Conservation (phyloP, 2,329 filamentous ascomycete genomes). For the Pseudogymnoascus sp. region DNA sequence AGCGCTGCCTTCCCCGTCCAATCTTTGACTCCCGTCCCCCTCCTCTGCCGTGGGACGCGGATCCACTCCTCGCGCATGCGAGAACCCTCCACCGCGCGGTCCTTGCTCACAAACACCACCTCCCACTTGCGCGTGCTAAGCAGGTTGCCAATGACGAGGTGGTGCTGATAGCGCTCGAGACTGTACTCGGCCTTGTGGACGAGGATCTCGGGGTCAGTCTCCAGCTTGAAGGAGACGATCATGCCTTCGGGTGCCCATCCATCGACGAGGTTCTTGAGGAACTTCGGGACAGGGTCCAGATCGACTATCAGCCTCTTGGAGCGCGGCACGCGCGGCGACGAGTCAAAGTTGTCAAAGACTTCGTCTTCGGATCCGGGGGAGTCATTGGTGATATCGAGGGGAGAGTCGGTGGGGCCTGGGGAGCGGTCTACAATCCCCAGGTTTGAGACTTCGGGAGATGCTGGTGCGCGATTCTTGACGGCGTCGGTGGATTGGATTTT, state of each 20-base stretch:
- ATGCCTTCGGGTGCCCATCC: slow-evolving; percentile 92
- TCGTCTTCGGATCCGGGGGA: slow-evolving; percentile 37
- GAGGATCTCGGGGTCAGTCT: slow-evolving; percentile 81
- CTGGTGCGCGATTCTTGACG: slow-evolving; percentile 29
- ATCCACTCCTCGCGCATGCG: slow-evolving; percentile 26
- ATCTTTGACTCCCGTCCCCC: slow-evolving; percentile 32
- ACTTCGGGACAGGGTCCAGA: slow-evolving; percentile 93
- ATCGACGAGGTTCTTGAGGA: slow-evolving; percentile 90
- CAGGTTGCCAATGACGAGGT: slow-evolving; percentile 91
- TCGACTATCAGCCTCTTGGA: slow-evolving; percentile 72
- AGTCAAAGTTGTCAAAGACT: slow-evolving; percentile 57
- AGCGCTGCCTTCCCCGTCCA: slow-evolving; percentile 16
- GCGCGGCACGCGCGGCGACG: slow-evolving; percentile 48
- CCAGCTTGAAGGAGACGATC: slow-evolving; percentile 97
- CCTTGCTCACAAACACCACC: slow-evolving; percentile 69
- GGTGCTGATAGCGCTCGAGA: slow-evolving; percentile 83
- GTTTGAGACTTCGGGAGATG: slow-evolving; percentile 22
- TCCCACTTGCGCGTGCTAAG: slow-evolving; percentile 91
- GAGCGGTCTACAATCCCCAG: background rate
- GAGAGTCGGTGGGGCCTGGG: slow-evolving; percentile 2
- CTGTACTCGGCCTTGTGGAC: slow-evolving; percentile 83
- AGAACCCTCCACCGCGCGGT: slow-evolving; percentile 29
- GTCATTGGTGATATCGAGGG: slow-evolving; percentile 11
- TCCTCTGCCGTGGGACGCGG: slow-evolving; percentile 24
- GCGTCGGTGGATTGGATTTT: slow-evolving; percentile 88